phyloP scores from a whole-genome alignment of 805 yeast genomes.

The Starmerella gropengiesseri region DNA sequence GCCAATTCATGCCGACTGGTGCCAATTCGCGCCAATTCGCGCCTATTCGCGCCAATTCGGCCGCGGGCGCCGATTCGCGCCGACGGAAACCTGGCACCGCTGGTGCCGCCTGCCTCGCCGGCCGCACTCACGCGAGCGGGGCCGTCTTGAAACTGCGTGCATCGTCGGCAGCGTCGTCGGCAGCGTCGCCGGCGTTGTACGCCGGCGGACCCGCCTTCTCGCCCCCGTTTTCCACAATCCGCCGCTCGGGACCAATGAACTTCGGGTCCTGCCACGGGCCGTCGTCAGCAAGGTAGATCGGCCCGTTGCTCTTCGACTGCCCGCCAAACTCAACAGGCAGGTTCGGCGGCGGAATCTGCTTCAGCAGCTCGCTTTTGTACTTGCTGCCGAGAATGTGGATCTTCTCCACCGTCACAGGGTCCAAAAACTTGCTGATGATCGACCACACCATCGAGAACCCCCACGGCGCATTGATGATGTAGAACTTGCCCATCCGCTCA shows the following conservation, averaged over 20 bases:
- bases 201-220: background rate
- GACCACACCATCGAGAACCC: slow-evolving; percentile 93
- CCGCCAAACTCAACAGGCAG: slow-evolving; percentile 91
- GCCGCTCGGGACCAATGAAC: slow-evolving; percentile 87
- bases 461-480: slow-evolving; percentile 91
- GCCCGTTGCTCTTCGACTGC: slow-evolving; percentile 53
- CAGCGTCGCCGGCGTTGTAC: background rate
- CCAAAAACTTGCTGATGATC: slow-evolving; percentile 84
- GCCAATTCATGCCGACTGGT: too few species aligned
- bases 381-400: slow-evolving; percentile 75
- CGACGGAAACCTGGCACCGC: too few species aligned
- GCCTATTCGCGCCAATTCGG: too few species aligned
- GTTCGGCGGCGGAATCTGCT: slow-evolving; percentile 89
- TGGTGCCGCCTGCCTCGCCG: background rate
- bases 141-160: slow-evolving; percentile 2
- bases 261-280: slow-evolving; percentile 96
- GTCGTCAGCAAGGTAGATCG: slow-evolving; percentile 67
- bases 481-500: slow-evolving; percentile 98
- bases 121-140: background rate
- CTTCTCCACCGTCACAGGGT: slow-evolving; percentile 94
- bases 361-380: slow-evolving; percentile 70
- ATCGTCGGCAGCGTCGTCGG: slow-evolving; percentile 1
- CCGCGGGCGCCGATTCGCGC: too few species aligned
- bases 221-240: background rate
- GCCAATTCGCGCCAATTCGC: too few species aligned